Base-by-base conservation (phyloP, 2,329 filamentous ascomycete species). In the Epichloe baconii region DNA sequence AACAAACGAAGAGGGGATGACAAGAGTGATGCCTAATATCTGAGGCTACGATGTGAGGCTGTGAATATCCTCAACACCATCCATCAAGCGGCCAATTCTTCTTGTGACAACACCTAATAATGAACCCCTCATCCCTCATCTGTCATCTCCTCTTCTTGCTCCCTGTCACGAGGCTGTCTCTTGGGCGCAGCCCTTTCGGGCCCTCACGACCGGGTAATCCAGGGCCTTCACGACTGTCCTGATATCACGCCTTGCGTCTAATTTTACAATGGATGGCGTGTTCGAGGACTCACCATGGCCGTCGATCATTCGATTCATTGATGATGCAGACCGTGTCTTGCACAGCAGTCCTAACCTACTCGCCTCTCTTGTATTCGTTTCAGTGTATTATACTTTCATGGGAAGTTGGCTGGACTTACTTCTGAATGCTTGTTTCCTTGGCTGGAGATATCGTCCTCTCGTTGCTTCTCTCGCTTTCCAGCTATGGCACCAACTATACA, bases 181-280 rank as follows among this genome's bases (percentile, higher is more conserved):
- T 11, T n/a, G 36, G 37, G 37, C 47, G n/a, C 19, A 26, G 46
- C 36, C 37, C 47, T 48, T 17, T 1, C 14, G 49, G 49, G 37
- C 17, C 21, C 34, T 17, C 37, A n/a, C 17, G 15, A 21, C 34
- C 8, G 23, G 43, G 21, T 11, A 10, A 23, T 7, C 37, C 19
- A 17, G 34, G 34, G 12, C 17, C 42, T 21, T 5, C 31, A n/a
- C 44, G 36, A 2, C 17, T 50, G 23, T n/a, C 31, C 23, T 34
- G 17, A 23, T 23, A 43, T 34, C 35, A 42, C 15, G 41, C 11
- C 36, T 26, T 8, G 10, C 38, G 17, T 36, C 17, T 43, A 10
- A 31, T 31, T 19, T 12, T 19, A 51, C 48, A 49, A 64, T 64
- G 63, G 61, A 66, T 55, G 52, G 57, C 19, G 48, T 62, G 52